Evolutionary conservation across 2,329 filamentous ascomycete genomes (phyloP).

Genomic region (Epichloe uncinata): DNA sequence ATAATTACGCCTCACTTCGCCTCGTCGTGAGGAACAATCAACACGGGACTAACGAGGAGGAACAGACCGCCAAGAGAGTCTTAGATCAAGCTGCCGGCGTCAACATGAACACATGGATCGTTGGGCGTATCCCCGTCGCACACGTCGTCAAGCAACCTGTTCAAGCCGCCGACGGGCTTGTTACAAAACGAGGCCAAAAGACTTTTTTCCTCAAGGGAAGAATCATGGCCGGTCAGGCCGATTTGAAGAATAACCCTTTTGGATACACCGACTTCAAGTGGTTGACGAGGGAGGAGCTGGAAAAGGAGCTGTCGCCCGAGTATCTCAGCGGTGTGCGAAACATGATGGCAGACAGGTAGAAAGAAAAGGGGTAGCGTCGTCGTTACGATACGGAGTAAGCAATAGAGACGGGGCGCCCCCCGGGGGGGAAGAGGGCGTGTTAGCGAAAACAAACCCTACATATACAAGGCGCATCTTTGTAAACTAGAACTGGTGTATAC

Average conservation of each 20-base stretch:
- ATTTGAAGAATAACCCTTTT: slow-evolving; percentile 57
- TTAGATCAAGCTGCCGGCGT: slow-evolving; percentile 65
- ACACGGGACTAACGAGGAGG: neutral
- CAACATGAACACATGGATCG: slow-evolving; percentile 99
- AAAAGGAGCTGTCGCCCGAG: slow-evolving; percentile 46
- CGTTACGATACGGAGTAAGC: neutral
- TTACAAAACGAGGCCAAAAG: slow-evolving; percentile 53
- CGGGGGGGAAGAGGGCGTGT: neutral
- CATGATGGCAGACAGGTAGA: slow-evolving; percentile 68
- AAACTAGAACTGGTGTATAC: slow-evolving; percentile 1
- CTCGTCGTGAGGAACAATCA: no score
- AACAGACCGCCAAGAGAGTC: slow-evolving; percentile 68
- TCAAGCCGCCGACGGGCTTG: slow-evolving; percentile 28
- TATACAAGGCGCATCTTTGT: neutral
- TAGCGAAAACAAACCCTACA: no score
- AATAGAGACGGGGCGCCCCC: neutral
- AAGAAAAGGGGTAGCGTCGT: neutral
- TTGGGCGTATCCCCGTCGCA: slow-evolving; percentile 80
- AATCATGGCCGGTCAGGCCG: slow-evolving; percentile 93
- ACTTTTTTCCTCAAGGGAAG: slow-evolving; percentile 92
- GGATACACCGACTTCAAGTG: slow-evolving; percentile 78
- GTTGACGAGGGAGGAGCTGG: slow-evolving; percentile 80
- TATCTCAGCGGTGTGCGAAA: slow-evolving; percentile 70
- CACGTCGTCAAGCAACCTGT: slow-evolving; percentile 51
- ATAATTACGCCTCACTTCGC: no score